Percentiles rank a stretch among this genome's conserved stretches.
phyloP scores from a whole-genome alignment of 108 stramenopile genomes.

The Mediolabrus comicus region DNA sequence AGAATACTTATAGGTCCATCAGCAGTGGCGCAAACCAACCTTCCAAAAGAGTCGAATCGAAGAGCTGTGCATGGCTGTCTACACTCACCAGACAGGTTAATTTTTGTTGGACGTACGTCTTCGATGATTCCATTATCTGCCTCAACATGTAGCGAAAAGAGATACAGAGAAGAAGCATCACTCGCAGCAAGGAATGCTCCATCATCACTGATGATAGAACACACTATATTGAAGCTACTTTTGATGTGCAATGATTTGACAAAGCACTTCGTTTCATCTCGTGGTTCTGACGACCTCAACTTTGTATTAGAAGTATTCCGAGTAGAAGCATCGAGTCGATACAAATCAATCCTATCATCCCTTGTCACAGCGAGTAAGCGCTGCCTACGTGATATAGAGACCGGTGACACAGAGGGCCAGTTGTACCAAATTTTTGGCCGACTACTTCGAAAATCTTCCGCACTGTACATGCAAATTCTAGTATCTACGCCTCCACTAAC shows the following conservation, averaged over 20 bases:
- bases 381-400: constrained; percentile 46
- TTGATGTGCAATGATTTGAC: constrained; percentile 65
- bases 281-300: constrained; percentile 32
- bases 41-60: constrained; percentile 26
- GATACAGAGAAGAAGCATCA: constrained; percentile 42
- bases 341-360: constrained; percentile 59
- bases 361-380: constrained; percentile 63
- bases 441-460: constrained; percentile 56
- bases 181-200: constrained; percentile 57
- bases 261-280: constrained; percentile 52
- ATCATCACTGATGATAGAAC: constrained; percentile 55
- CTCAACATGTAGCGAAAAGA: constrained; percentile 48
- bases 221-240: constrained; percentile 53
- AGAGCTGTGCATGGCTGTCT: constrained; percentile 35
- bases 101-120: constrained; percentile 37
- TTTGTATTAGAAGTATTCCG: neutral
- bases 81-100: constrained; percentile 26
- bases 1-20: constrained; percentile 45
- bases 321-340: constrained; percentile 36
- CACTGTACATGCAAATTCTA: constrained; percentile 80
- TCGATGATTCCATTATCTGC: constrained; percentile 28
- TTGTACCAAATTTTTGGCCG: constrained; percentile 75
- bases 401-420: constrained; percentile 66
- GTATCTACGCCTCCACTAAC: constrained; percentile 90
- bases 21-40: constrained; percentile 45